Percentiles rank a stretch among this genome's conserved stretches.
Evolutionary conservation across 2,329 filamentous ascomycete species (phyloP).

Genomic region (Metarhizium album): DNA sequence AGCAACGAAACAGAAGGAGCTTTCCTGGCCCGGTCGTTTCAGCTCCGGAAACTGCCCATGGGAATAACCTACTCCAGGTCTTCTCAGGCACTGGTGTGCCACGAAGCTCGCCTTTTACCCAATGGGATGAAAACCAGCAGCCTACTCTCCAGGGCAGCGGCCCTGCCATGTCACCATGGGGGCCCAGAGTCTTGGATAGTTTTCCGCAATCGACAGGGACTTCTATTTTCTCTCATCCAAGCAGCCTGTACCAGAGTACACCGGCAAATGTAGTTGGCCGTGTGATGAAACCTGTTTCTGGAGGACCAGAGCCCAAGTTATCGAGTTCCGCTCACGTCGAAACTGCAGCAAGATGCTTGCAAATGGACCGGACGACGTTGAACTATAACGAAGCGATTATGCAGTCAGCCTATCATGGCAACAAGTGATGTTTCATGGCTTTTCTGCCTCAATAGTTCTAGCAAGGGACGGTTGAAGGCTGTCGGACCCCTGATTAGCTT

Average conservation of each 20-base stretch:
- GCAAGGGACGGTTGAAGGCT: not conserved
- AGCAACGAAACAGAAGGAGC: constrained; percentile 4
- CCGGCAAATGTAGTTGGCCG: constrained; percentile 19
- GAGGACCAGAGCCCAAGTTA: constrained; percentile 9
- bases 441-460: not conserved
- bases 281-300: constrained; percentile 6
- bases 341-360: constrained; percentile 15
- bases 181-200: constrained; percentile 7
- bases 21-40: constrained; percentile 1
- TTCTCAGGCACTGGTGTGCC: constrained; percentile 17
- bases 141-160: constrained; percentile 11
- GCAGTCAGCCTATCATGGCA: constrained; percentile 21
- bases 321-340: not conserved
- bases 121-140: constrained; percentile 17
- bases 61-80: constrained; percentile 24
- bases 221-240: constrained; percentile 35
- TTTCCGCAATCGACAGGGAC: constrained; percentile 18
- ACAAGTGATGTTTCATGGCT: constrained; percentile 10
- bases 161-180: constrained; percentile 12
- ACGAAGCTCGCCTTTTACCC: constrained; percentile 20
- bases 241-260: constrained; percentile 40
- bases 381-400: constrained; percentile 26
- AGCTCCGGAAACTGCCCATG: constrained; percentile 20
- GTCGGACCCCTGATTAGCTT: not conserved
- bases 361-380: constrained; percentile 22